phyloP scores from a whole-genome alignment of 202 grass and related monocot genomes.

The Carex sylvatica region DNA sequence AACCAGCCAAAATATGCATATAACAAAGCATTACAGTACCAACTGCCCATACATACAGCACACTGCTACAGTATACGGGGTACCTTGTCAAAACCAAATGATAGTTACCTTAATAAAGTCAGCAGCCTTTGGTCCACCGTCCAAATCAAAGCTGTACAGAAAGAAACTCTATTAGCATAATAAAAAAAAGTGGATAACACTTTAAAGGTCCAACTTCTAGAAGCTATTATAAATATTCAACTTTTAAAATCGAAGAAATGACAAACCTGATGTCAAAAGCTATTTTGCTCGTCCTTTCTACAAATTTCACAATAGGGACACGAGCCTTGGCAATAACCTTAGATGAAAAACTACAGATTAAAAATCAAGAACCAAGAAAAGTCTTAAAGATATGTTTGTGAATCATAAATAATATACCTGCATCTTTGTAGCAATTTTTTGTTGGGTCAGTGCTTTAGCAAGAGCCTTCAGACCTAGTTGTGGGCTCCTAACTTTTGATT shows the following conservation, averaged over 20 bases:
- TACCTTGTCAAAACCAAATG: background rate
- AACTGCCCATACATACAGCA: constrained; percentile 1
- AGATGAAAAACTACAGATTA: constrained; percentile 19
- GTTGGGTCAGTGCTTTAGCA: constrained; percentile 81
- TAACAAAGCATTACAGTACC: background rate
- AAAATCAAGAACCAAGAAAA: constrained; percentile 21
- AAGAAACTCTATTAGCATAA: constrained; percentile 15
- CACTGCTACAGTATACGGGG: background rate
- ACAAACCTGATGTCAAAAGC: constrained; percentile 93
- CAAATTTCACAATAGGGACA: constrained; percentile 94
- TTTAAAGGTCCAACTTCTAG: background rate
- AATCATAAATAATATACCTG: constrained; percentile 47
- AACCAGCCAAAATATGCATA: constrained; percentile 4
- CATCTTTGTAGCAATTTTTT: constrained; percentile 79
- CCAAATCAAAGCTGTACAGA: constrained; percentile 82
- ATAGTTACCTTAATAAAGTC: constrained; percentile 90
- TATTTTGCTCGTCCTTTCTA: constrained; percentile 82
- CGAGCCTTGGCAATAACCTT: constrained; percentile 99
- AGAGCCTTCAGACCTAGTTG: constrained; percentile 90
- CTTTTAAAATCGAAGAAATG: background rate
- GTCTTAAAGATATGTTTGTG: background rate
- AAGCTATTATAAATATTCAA: background rate
- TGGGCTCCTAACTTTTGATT: constrained; percentile 83
- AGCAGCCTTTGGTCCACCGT: constrained; percentile 82
- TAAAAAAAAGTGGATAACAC: constrained; percentile 11